phyloP scores from a whole-genome alignment of 192 early-diverging fungal species.

The Linnemannia exigua region DNA sequence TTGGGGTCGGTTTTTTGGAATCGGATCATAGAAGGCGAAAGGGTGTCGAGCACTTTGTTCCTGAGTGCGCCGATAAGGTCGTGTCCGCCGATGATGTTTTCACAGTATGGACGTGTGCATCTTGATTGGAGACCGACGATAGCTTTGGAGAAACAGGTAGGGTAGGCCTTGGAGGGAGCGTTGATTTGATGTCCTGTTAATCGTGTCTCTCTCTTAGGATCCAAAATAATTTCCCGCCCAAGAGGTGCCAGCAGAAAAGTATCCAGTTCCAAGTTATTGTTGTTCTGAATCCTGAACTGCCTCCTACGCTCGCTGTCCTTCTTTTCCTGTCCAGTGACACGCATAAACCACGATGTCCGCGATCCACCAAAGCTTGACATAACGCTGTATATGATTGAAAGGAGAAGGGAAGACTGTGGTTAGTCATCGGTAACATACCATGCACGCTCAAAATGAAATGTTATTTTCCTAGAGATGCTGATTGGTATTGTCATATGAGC shows the following conservation, averaged over 20 bases:
- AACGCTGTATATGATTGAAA: conserved; percentile 11
- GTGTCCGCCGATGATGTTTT: conserved; percentile 44
- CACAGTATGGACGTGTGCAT: conserved; percentile 46
- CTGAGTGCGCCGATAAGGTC: conserved; percentile 33
- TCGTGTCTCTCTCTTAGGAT: neutral
- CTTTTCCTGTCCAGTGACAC: conserved; percentile 32
- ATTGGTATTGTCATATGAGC: neutral
- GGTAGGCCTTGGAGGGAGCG: conserved; percentile 34
- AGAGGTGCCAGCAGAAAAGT: conserved; percentile 29
- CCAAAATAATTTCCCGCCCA: conserved; percentile 45
- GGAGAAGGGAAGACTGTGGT: neutral
- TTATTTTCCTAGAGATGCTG: neutral
- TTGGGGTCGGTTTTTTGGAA: conserved; percentile 42
- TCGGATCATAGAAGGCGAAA: conserved; percentile 34
- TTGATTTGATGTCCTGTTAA: conserved; percentile 23
- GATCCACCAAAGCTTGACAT: conserved; percentile 37
- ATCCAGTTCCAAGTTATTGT: conserved; percentile 19
- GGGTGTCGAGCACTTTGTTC: conserved; percentile 10
- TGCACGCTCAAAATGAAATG: neutral
- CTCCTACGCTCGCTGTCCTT: conserved; percentile 10
- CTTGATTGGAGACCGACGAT: conserved; percentile 47
- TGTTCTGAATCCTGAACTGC: conserved; percentile 19
- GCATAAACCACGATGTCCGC: conserved; percentile 51
- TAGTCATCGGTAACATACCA: neutral
- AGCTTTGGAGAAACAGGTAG: conserved; percentile 50